Base-by-base conservation (phyloP, 495 filamentous ascomycete genomes). In the Aspergillus conjunctus region DNA sequence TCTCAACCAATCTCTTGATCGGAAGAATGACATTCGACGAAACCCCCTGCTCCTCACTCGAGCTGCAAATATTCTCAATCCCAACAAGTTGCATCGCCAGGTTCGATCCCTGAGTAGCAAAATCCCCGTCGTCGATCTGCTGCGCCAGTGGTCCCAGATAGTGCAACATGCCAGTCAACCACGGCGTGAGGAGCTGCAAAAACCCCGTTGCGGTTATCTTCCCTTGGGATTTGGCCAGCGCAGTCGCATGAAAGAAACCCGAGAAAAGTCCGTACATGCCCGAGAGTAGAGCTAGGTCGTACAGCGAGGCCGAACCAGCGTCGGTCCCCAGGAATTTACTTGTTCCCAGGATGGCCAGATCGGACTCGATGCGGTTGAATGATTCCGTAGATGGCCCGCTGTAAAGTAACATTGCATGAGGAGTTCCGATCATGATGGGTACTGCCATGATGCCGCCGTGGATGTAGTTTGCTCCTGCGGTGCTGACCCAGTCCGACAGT, bases 401-500 rank as follows among this genome's bases (percentile, higher is more conserved):
- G 49, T 63, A 63, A 6, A 63, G 60, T 1, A 63, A 33, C 5
- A 63, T 17, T 3, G 60, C n/a, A 14, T 54, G 39, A 26, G 55
- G 60, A 31, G 55, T 45, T 7, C 55, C 60, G 50, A 63, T 52
- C 60, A 63, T 63, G 14, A n/a, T 41, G 11, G 60, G 60, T 0
- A 63, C 60, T 11, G 60, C 60, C 60, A 63, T 63, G 31, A 63
- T 63, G 0, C 60, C 60, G 18, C 60, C 60, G 55, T 63, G 60
- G 50, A 63, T 54, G 39, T 63, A 63, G 15, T 26, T 17, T 14
- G 60, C 60, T 7, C 51, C 51, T 18, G 30, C 37, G 2, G 32
- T 8, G n/a, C 9, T 46, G 39, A 54, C 18, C 34, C 39, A 30
- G 15, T 41, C 21, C 9, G 58, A 52, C 12, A 46, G 33, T 26